phyloP scores from a whole-genome alignment of 768 basidiomycete genomes.

The Cystobasidium onofrii region DNA sequence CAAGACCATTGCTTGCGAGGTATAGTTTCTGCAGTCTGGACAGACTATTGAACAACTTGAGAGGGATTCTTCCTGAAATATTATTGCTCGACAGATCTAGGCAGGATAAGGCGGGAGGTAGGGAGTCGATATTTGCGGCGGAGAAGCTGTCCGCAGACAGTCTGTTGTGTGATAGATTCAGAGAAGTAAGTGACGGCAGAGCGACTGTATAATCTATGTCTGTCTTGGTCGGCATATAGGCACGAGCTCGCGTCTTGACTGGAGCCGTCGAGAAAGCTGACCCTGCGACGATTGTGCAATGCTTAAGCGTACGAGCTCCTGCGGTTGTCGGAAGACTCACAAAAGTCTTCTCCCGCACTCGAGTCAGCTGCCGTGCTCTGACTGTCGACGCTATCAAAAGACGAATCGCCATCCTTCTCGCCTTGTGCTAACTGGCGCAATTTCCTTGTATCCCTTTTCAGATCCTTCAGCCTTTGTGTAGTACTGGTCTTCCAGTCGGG shows the following conservation, averaged over 20 bases:
- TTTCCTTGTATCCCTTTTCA: neutral
- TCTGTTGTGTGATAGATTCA: constrained; percentile 26
- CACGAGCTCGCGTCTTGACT: constrained; percentile 10
- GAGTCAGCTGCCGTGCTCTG: constrained; percentile 18
- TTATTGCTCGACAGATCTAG: constrained; percentile 19
- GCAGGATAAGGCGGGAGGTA: constrained; percentile 6
- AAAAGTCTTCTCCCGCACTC: constrained; percentile 28
- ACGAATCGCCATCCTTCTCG: neutral
- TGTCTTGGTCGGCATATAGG: neutral
- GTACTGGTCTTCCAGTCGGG: neutral
- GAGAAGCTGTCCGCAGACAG: constrained; percentile 1
- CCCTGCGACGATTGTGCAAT: neutral
- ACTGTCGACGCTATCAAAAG: constrained; percentile 20
- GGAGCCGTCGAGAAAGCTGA: constrained; percentile 28
- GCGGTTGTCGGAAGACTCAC: neutral
- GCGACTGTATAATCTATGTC: neutral
- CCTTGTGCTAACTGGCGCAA: neutral
- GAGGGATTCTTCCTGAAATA: constrained; percentile 7
- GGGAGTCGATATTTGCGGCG: neutral
- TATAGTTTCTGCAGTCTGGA: constrained; percentile 2
- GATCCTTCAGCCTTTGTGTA: neutral
- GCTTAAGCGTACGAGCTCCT: too few relatives aligned
- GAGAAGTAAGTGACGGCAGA: constrained; percentile 1
- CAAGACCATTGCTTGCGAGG: constrained; percentile 4
- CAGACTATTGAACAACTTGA: neutral